Base-by-base conservation (phyloP, 768 basidiomycete species). In the Suillus luteus region DNA sequence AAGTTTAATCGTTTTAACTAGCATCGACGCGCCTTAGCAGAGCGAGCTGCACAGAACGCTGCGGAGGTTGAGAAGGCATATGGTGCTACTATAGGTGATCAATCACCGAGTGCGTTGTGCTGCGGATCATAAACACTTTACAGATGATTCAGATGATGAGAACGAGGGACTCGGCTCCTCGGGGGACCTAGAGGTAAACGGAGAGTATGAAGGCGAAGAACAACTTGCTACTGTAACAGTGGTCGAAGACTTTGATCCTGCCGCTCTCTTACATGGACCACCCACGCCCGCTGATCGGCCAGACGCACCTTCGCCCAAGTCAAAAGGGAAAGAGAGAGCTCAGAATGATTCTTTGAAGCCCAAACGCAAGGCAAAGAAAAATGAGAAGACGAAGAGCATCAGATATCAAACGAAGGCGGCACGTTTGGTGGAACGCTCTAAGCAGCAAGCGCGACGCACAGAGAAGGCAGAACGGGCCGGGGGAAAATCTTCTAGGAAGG, bases 201-300 rank as follows among this genome's bases (percentile, higher is more conserved):
- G 86, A 72, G 89, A 91, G 72, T 96, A 87, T 67, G 89, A 92
- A 69, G 89, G 90, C 67, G 93, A 94, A 70, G 89, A 95, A 71
- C 84, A 89, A 65, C 81, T 92, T 38, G 93, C 95, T 52, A 93
- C 91, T 19, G 95, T 97, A 52, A 95, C 94, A 17, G 88, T 97
- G 58, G 88, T 93, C 15, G 93, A 97, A 72, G 93, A 97, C 73
- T 93, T 96, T 73, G 93, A 96, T 73, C 86, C 91, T 24, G 82
- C 85, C 69, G 75, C 80, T 51, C 75, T 88, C 72, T 80, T 85
- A 38, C 83, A 86, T 66, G 86, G 81, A 8, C 76, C 79, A 44
- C 67, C 74, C 27, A 43, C 62, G 31, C 46, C 60, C 9, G 5
- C 14, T 43, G 43, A 46, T 51, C 38, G 3, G 27, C 27, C 33